Conservation (phyloP, 352 stramenopile species). For the Poterioochromonas sp. region DNA sequence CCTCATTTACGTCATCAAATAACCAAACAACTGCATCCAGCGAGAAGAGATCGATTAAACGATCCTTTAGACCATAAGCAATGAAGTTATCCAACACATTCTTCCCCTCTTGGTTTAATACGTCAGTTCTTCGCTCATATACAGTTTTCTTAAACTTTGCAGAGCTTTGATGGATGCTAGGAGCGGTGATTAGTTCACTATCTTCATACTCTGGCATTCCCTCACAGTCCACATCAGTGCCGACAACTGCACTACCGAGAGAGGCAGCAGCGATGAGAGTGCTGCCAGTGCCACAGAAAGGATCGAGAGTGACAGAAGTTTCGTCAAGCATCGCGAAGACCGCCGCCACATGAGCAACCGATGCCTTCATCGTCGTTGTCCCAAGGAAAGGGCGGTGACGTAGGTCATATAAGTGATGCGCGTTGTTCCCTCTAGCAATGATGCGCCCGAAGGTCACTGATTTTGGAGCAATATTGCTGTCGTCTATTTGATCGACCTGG, state of each 20-base stretch:
- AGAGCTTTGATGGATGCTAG: no score
- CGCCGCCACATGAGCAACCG: background rate
- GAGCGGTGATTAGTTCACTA: no score
- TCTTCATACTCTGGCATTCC: no score
- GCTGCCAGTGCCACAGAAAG: constrained; percentile 25
- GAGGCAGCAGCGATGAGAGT: background rate
- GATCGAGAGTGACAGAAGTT: background rate
- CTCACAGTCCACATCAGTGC: constrained; percentile 15
- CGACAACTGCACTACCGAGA: background rate
- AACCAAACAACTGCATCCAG: background rate
- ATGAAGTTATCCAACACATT: background rate
- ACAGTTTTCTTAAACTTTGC: no score
- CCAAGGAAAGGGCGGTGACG: background rate
- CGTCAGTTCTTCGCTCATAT: no score
- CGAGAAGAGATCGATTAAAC: background rate
- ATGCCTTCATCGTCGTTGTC: background rate
- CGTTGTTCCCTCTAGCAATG: background rate
- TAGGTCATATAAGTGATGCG: background rate
- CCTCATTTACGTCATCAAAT: no score
- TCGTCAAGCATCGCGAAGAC: background rate
- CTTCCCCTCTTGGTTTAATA: no score
- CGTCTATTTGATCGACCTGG: background rate
- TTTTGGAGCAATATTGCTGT: background rate
- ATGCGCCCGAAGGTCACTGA: background rate
- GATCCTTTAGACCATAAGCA: background rate